Evolutionary conservation across 1,284 basidiomycete species (phyloP), one percentile per base, ranked within the genome.

Genomic region (Tylopilus sp.): DNA sequence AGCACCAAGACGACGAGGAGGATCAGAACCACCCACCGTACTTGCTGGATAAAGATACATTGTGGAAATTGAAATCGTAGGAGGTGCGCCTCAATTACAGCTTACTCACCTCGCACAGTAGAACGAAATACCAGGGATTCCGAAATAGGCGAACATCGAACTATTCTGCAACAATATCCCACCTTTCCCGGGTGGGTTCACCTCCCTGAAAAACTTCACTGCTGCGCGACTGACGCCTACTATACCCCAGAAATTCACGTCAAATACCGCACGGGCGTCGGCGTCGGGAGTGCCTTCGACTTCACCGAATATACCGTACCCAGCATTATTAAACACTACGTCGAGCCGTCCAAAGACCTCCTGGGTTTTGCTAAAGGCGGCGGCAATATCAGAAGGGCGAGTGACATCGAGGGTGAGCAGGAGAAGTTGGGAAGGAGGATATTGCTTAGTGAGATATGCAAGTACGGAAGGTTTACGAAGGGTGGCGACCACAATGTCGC

Each of bases 401-500:
- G 50, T 55, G 25, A 66, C 62, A 13, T 61, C 58, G 20, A 65
- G 52, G 20, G 35, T 29, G 35, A 57, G 55, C 3, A 54, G n/a
- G 5, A 61, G 45, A 9, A 66, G 47, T 17, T 47, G 46, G 42
- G 48, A 49, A 4, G 47, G 48, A 2, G 56, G 49, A 14, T 61
- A 58, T 15, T 29, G 50, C 5, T 43, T 20, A n/a, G 56, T n/a
- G 19, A 71, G 68, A 22, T 58, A 52, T 13, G 46, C 44, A 15
- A 69, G 63, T 1, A 54, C 57, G 6, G 60, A 35, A 1, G 70
- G 67, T 5, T 56, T 65, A 10, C 71, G 64, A 6, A 70, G 61
- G 1, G 69, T 72, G 4, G 70, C 67, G 31, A 70, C 63, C 10
- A 61, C 71, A 40, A 64, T 63, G 39, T 72, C 68, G 4, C 67